Percentiles rank a stretch among this genome's conserved stretches.
These are phyloP conservation scores for Termitomyces heimii DNA, from an alignment of 768 basidiomycete species.

Conservation along the genomic window DNA sequence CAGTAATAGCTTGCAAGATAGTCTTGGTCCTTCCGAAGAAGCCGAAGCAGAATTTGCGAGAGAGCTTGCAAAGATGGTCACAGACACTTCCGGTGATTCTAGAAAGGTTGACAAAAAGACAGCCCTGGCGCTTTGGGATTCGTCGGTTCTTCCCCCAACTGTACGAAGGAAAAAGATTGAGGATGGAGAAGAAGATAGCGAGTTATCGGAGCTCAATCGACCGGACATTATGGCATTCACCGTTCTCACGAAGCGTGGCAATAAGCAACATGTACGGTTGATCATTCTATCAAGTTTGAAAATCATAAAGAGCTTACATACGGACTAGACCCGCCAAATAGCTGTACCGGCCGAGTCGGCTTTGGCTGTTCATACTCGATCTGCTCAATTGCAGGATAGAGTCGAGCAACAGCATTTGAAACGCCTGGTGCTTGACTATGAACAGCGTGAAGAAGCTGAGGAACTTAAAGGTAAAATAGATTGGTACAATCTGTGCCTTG, in stretches of 20 bases:
- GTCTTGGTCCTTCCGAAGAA: slow-evolving; percentile 79
- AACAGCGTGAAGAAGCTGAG: slow-evolving; percentile 84
- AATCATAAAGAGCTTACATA: slow-evolving; percentile 6
- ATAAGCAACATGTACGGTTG: slow-evolving; percentile 77
- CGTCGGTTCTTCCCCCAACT: slow-evolving; percentile 66
- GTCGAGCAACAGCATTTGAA: slow-evolving; percentile 97
- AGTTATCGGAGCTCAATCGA: slow-evolving; percentile 25
- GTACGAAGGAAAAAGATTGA: slow-evolving; percentile 61
- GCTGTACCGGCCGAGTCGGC: slow-evolving; percentile 85
- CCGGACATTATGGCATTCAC: slow-evolving; percentile 82
- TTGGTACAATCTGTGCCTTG: not conserved
- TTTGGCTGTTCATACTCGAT: slow-evolving; percentile 84
- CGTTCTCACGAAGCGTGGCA: slow-evolving; percentile 87
- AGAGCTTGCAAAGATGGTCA: slow-evolving; percentile 93
- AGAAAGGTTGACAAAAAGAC: slow-evolving; percentile 87
- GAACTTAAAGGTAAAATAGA: slow-evolving; percentile 59
- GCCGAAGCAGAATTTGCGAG: slow-evolving; percentile 92
- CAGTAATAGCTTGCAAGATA: slow-evolving; percentile 52
- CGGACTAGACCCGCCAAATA: slow-evolving; percentile 68
- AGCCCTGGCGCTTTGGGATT: slow-evolving; percentile 84
- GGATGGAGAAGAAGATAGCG: slow-evolving; percentile 49
- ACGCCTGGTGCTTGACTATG: slow-evolving; percentile 87
- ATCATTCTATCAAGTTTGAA: not conserved
- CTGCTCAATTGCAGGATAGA: slow-evolving; percentile 89
- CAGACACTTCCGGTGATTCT: slow-evolving; percentile 77